These are phyloP conservation scores for Capsicum chinense DNA, from an alignment of 257 asterid genomes.

Conservation along the genomic window DNA sequence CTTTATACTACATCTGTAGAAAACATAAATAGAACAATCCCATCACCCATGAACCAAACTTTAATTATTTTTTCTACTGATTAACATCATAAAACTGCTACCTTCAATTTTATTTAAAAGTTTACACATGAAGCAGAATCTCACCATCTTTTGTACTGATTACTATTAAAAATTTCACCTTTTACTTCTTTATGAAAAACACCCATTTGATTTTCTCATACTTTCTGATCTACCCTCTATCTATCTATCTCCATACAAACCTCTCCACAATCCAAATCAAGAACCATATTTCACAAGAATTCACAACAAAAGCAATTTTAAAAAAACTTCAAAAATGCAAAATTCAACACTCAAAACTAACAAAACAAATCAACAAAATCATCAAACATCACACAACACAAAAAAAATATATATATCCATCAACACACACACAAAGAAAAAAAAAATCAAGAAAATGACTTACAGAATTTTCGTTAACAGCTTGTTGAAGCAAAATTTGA, in stretches of 20 bases:
- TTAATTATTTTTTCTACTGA: neutral
- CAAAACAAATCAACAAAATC: neutral
- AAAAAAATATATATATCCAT: too few relatives aligned
- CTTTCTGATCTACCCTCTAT: neutral
- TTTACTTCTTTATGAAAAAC: neutral
- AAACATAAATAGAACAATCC: neutral
- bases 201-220: neutral
- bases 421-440: neutral
- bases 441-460: neutral
- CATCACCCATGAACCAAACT: neutral
- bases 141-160: neutral
- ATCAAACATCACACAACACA: neutral
- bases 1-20: neutral
- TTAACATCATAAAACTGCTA: neutral
- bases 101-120: neutral
- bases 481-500: neutral
- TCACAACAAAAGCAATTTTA: neutral
- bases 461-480: slow-evolving; percentile 24
- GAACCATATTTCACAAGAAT: neutral
- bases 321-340: neutral
- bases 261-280: neutral
- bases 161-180: neutral
- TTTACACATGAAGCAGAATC: slow-evolving; percentile 3
- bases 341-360: neutral
- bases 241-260: neutral